A percentile compares a stretch with the other conserved stretches of the same genome.
Conservation (phyloP, 306 rosid genomes). For the Sechiopsis laciniata region DNA sequence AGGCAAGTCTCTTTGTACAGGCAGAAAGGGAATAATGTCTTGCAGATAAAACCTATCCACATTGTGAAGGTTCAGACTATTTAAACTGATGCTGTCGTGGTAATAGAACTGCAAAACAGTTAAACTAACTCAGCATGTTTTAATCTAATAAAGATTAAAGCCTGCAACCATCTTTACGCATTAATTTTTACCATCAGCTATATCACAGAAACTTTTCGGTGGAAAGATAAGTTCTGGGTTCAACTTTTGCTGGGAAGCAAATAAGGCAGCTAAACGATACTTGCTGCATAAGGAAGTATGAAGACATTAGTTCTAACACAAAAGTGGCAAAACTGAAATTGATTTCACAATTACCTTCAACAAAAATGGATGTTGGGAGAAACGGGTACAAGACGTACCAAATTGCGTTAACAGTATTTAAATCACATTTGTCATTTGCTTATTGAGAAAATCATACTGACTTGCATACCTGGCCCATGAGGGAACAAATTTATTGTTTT, state of each 20-base stretch:
- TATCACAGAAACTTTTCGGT: slow-evolving; percentile 48
- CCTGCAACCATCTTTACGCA: not conserved
- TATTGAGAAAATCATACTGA: not conserved
- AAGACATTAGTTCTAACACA: slow-evolving; percentile 17
- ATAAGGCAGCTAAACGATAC: slow-evolving; percentile 36
- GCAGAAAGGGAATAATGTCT: slow-evolving; percentile 2
- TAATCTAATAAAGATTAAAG: not conserved
- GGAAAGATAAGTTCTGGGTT: slow-evolving; percentile 55
- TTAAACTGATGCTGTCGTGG: slow-evolving; percentile 38
- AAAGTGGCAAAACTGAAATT: not conserved
- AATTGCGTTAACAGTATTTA: not conserved
- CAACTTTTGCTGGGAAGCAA: slow-evolving; percentile 45
- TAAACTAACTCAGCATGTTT: not conserved
- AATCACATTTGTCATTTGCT: not conserved
- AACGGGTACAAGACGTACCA: not conserved
- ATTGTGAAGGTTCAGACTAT: slow-evolving; percentile 21
- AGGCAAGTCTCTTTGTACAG: slow-evolving; percentile 19
- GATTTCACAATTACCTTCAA: not conserved
- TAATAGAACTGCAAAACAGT: slow-evolving; percentile 48
- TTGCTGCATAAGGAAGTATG: slow-evolving; percentile 54
- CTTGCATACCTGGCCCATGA: slow-evolving; percentile 78
- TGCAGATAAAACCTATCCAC: slow-evolving; percentile 21
- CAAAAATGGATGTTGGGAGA: not conserved
- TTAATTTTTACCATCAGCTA: slow-evolving; percentile 52
- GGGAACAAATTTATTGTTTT: slow-evolving; percentile 57